phyloP scores from a whole-genome alignment of 108 stramenopile genomes.

The Cyclotella kingstonii region DNA sequence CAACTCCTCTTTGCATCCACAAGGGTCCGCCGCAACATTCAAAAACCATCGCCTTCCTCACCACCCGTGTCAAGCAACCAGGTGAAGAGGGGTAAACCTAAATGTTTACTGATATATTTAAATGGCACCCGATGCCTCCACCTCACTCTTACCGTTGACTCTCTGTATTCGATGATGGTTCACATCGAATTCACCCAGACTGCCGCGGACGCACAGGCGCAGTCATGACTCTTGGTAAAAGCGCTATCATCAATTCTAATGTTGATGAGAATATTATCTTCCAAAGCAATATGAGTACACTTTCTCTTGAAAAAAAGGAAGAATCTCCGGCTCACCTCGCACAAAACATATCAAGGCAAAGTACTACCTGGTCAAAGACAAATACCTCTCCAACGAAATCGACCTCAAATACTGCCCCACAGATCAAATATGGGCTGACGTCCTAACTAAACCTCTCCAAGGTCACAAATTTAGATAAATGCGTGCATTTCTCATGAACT shows the following conservation, averaged over 20 bases:
- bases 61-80: not conserved
- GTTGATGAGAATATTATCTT: not conserved
- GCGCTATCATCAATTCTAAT: not conserved
- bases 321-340: too few species aligned
- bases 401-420: too few species aligned
- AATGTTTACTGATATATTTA: not conserved
- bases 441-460: too few species aligned
- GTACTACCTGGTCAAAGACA: too few species aligned
- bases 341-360: too few species aligned
- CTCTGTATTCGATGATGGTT: not conserved
- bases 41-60: not conserved
- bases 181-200: not conserved
- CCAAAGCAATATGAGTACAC: too few species aligned
- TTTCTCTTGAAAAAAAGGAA: too few species aligned
- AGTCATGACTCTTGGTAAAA: not conserved
- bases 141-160: not conserved
- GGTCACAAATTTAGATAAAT: too few species aligned
- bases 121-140: not conserved
- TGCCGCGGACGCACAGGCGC: not conserved
- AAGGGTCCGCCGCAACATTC: not conserved
- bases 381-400: too few species aligned
- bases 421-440: too few species aligned
- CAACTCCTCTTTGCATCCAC: not conserved
- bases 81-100: not conserved
- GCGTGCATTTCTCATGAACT: too few species aligned